Evolutionary conservation across 2,329 filamentous ascomycete genomes (phyloP), one percentile per base, ranked within the genome.

Genomic region (Verruconis gallopava): DNA sequence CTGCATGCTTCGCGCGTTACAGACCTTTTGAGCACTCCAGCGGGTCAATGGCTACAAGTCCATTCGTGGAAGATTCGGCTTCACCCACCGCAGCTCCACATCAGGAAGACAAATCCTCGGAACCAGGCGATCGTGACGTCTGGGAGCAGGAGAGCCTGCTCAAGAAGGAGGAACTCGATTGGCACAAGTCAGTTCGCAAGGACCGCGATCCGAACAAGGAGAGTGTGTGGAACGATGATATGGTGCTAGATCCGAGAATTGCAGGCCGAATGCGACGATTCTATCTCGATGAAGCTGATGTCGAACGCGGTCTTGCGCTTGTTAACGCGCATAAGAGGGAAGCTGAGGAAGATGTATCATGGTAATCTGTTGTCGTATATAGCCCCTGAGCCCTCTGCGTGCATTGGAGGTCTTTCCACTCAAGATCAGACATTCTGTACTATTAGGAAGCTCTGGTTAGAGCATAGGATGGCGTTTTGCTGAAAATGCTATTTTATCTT

Each of bases 221-320:
- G 61, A 75, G 73, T 51, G 78, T 88, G 38, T 94, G 85, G 83
- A 60, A 81, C 5, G 75, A 79, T 42, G 73, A 78, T 9, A 66
- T 95, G 40, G 77, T 82, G 2, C 57, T 94, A 6, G 88, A 98
- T 56, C 64, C 75, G 11, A 73, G 88, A 28, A 78, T 95, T 47
- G 74, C 73, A 4, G 69, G 71, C 53, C 77, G 85, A 41, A 95
- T 96, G 89, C 72, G 81, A 44, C 75, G 74, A 41, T 93, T 91
- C 53, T 72, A 81, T 55, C 63, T 94, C 18, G 40, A 42, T 42
- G 25, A 30, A n/a, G 6, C 25, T 9, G 25, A 30, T 30, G 25
- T 30, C 25, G 25, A 30, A n/a, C 6, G n/a, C 9, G 25, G 25
- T n/a, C 25, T 30, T n/a, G 25, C 25, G 25, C 25, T 30, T n/a